A percentile compares a stretch with the other conserved stretches of the same genome.
Conservation (phyloP, 768 basidiomycete genomes). For the Termitomyces titanicus region DNA sequence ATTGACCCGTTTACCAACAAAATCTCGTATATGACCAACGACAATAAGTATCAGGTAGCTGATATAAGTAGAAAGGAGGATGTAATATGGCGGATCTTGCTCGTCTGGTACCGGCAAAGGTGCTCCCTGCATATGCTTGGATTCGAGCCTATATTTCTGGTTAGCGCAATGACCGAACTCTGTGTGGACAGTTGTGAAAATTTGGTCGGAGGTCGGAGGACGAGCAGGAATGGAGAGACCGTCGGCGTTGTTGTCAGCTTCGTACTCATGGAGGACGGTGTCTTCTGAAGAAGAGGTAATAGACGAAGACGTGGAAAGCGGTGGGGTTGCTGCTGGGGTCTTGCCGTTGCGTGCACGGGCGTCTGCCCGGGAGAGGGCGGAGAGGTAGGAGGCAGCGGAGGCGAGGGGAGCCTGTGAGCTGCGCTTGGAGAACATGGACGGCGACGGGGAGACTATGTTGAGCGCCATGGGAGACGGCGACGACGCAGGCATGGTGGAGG, state of each 20-base stretch:
- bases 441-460: slow-evolving; percentile 42
- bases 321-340: slow-evolving; percentile 62
- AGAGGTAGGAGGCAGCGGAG: slow-evolving; percentile 41
- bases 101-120: slow-evolving; percentile 55
- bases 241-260: slow-evolving; percentile 42
- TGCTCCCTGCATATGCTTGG: slow-evolving; percentile 52
- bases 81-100: slow-evolving; percentile 89
- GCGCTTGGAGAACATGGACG: slow-evolving; percentile 62
- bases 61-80: slow-evolving; percentile 88
- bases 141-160: slow-evolving; percentile 65
- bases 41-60: slow-evolving; percentile 91
- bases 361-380: slow-evolving; percentile 49
- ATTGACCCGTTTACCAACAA: slow-evolving; percentile 82
- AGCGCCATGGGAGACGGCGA: slow-evolving; percentile 64
- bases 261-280: slow-evolving; percentile 53
- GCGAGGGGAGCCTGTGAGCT: slow-evolving; percentile 27
- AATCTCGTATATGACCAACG: slow-evolving; percentile 92
- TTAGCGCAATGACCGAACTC: slow-evolving; percentile 93
- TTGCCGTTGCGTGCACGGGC: slow-evolving; percentile 52
- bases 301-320: slow-evolving; percentile 72
- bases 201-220: slow-evolving; percentile 81
- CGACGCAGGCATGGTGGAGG: slow-evolving; percentile 12
- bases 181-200: slow-evolving; percentile 75
- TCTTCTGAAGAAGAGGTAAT: slow-evolving; percentile 69
- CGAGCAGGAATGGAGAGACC: slow-evolving; percentile 56